Percentiles rank a stretch among this genome's conserved stretches.
These are phyloP conservation scores for Citropsis articulata DNA, from an alignment of 345 rosid genomes.

Conservation along the genomic window DNA sequence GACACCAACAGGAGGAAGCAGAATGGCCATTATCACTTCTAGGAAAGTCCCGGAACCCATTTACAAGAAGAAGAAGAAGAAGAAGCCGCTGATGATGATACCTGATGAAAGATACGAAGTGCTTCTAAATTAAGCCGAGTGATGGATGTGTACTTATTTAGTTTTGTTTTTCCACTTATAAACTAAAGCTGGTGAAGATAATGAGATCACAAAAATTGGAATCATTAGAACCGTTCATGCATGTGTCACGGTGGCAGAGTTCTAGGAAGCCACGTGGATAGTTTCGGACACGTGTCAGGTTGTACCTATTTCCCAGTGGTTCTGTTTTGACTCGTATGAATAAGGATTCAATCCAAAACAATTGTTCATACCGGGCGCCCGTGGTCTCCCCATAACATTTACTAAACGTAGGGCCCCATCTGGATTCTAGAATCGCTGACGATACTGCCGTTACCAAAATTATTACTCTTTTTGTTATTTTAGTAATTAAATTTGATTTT, in stretches of 20 bases:
- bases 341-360: background rate
- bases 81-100: background rate
- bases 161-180: no score
- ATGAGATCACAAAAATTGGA: background rate
- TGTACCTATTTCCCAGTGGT: background rate
- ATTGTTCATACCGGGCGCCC: background rate
- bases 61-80: background rate
- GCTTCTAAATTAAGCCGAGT: background rate
- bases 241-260: constrained; percentile 4
- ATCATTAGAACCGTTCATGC: background rate
- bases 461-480: no score
- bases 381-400: no score
- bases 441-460: no score
- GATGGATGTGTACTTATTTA: background rate
- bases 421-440: no score
- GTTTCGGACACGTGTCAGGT: background rate
- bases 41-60: constrained; percentile 84
- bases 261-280: constrained; percentile 3
- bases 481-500: no score
- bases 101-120: background rate
- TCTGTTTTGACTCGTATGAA: background rate
- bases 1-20: constrained; percentile 88
- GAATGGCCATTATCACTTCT: constrained; percentile 80
- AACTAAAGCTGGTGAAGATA: no score
- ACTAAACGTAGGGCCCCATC: no score